Percentiles rank a stretch among this genome's conserved stretches.
Evolutionary conservation across 352 stramenopile genomes (phyloP).

Genomic region (Phytophthora macrochlamydospora): DNA sequence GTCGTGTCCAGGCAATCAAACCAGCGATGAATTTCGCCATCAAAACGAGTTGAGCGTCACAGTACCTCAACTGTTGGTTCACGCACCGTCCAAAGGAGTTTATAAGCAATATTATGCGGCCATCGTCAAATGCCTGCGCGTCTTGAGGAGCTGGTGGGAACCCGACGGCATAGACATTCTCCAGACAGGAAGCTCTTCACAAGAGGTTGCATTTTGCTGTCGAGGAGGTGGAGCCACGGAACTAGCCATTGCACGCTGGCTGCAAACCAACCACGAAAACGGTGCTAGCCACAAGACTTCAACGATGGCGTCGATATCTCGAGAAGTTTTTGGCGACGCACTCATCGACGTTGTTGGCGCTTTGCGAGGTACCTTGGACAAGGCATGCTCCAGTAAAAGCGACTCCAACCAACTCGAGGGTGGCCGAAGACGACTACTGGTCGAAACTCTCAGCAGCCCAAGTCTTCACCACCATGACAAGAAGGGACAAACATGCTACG

Average conservation of each 20-base stretch:
- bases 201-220: constrained; percentile 31
- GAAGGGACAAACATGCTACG: constrained; percentile 8
- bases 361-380: constrained; percentile 34
- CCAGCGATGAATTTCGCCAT: background rate
- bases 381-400: constrained; percentile 4
- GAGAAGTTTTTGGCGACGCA: constrained; percentile 28
- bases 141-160: constrained; percentile 52
- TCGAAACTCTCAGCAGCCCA: constrained; percentile 23
- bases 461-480: constrained; percentile 6
- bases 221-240: constrained; percentile 57
- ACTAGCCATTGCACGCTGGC: constrained; percentile 36
- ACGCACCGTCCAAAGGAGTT: constrained; percentile 57
- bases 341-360: constrained; percentile 42
- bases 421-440: constrained; percentile 31
- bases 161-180: background rate
- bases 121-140: constrained; percentile 60
- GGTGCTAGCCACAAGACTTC: background rate
- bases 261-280: constrained; percentile 4
- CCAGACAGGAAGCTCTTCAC: background rate
- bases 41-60: constrained; percentile 2
- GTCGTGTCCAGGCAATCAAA: constrained; percentile 1
- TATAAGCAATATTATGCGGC: constrained; percentile 73
- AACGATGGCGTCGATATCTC: constrained; percentile 11
- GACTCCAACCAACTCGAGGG: constrained; percentile 1
- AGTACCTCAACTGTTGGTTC: constrained; percentile 62